phyloP scores from a whole-genome alignment of 2,329 filamentous ascomycete genomes.

The Penicillium sp. region DNA sequence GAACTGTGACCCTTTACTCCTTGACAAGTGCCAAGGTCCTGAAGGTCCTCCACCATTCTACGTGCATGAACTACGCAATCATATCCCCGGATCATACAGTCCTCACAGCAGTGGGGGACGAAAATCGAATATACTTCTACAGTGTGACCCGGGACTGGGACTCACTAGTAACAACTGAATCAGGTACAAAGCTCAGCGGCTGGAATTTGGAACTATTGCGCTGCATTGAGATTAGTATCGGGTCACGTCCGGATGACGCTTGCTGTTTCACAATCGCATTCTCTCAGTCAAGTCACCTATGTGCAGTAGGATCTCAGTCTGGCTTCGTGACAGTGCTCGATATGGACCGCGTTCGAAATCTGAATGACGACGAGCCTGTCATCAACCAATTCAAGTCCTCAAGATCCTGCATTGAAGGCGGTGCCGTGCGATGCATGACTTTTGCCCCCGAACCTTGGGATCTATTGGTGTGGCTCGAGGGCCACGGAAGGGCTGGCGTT shows the following conservation, averaged over 20 bases:
- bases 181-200: constrained; percentile 31
- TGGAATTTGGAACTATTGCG: constrained; percentile 40
- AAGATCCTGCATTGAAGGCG: constrained; percentile 60
- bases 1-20: constrained; percentile 76
- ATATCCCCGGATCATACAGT: constrained; percentile 82
- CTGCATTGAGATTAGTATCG: constrained; percentile 37
- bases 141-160: constrained; percentile 36
- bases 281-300: constrained; percentile 44
- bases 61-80: constrained; percentile 89
- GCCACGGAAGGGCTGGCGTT: constrained; percentile 52
- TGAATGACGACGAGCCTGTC: constrained; percentile 42
- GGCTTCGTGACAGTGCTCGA: constrained; percentile 45
- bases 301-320: constrained; percentile 46
- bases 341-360: constrained; percentile 26
- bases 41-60: constrained; percentile 66
- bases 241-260: constrained; percentile 35
- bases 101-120: constrained; percentile 79
- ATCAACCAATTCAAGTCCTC: constrained; percentile 74
- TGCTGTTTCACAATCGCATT: constrained; percentile 47
- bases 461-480: constrained; percentile 88
- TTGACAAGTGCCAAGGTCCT: constrained; percentile 63
- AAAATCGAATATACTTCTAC: constrained; percentile 81
- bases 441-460: constrained; percentile 89
- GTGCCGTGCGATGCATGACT: constrained; percentile 82
- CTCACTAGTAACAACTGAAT: constrained; percentile 22